Evolutionary conservation across 2,329 filamentous ascomycete genomes (phyloP), one percentile per base, ranked within the genome.

Genomic region (Aphanocladium album): DNA sequence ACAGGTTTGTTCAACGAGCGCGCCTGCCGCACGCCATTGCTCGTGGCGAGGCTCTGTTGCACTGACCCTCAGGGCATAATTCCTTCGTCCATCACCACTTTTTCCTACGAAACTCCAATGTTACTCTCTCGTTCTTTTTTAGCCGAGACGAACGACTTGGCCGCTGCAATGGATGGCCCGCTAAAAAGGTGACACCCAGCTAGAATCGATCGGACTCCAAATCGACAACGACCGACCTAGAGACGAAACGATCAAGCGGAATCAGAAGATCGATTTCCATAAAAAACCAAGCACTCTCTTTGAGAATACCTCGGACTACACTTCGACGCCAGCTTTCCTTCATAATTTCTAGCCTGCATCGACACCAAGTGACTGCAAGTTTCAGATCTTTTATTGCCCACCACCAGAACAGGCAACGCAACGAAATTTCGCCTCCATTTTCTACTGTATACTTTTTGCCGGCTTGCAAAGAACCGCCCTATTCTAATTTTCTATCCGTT

Each of bases 61-160:
- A 27, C 45, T 39, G 16, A 19, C 11, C 2, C 6, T 16, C 46
- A 47, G n/a, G 53, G 25, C 41, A 35, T 2, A 17, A 6, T 37
- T 11, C 35, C 21, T 37, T 23, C 37, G 37, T 2, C 37, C 19
- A 27, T 43, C 21, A 30, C 17, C 43, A 43, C 27, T 3, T 45
- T n/a, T n/a, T 47, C 57, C 68, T 68, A 25, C 65, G 63, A 2
- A 65, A 67, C 11, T 66, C 64, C 65, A 69, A 60, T 68, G 66
- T 33, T 65, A 64, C 8, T 64, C 64, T 47, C 65, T 67, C 9
- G 62, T 56, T 25, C 41, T 25, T 56, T 11, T n/a, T 23, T 46
- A 35, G 19, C 53, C 27, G 9, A 46, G 53, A 11, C 41, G 46
- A 5, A 6, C 41, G 23, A 47, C 41, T 37, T 47, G 27, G 19